phyloP scores from a whole-genome alignment of 441 rosid species.

The Metrosideros polymorpha region DNA sequence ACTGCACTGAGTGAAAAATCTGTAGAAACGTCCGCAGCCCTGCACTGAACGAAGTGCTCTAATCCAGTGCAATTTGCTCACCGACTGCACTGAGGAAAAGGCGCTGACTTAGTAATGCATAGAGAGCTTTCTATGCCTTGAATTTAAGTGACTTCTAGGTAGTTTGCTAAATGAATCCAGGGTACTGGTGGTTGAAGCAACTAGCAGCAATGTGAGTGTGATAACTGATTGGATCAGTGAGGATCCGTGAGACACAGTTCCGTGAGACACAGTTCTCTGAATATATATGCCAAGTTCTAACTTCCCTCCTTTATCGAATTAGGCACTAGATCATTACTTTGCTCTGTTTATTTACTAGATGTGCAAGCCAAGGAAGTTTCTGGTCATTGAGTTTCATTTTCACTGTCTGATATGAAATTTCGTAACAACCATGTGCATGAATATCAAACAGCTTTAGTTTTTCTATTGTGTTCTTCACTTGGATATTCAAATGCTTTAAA shows the following conservation, averaged over 20 bases:
- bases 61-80: not conserved
- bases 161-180: not conserved
- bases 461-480: not conserved
- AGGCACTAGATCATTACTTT: not conserved
- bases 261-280: not conserved
- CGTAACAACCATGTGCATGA: not conserved
- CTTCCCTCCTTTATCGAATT: not conserved
- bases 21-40: not conserved
- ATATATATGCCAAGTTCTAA: not conserved
- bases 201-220: not conserved
- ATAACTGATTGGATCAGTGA: not conserved
- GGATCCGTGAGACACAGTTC: not conserved
- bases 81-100: not conserved
- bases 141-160: not conserved
- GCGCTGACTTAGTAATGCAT: not conserved
- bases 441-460: not conserved
- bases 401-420: not conserved
- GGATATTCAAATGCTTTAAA: not conserved
- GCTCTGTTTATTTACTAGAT: not conserved
- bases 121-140: not conserved
- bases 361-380: not conserved
- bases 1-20: not conserved
- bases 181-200: not conserved
- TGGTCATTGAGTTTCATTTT: not conserved
- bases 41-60: not conserved